Percentiles rank a stretch among this genome's conserved stretches.
Evolutionary conservation across 1,284 basidiomycete species (phyloP).

Genomic region (Cryptococcus floricola): DNA sequence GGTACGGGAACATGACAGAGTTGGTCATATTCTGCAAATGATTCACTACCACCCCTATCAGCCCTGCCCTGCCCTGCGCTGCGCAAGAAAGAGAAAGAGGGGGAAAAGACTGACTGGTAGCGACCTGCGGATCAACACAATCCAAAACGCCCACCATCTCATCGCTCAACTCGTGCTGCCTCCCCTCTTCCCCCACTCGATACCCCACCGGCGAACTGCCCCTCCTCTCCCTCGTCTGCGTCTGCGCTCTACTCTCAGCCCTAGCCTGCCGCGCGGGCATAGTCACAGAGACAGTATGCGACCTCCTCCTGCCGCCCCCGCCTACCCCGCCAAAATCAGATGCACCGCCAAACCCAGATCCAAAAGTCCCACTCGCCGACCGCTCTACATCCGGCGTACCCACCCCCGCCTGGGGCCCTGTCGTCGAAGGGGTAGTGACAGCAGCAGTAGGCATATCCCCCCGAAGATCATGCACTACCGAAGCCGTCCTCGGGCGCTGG

Average conservation of each 20-base stretch:
- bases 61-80: too few species aligned
- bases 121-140: constrained; percentile 38
- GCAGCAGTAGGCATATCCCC: not conserved
- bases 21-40: constrained; percentile 48
- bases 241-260: too few species aligned
- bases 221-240: not conserved
- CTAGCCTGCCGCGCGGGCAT: not conserved
- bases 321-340: too few species aligned
- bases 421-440: not conserved
- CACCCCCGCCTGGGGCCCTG: too few species aligned
- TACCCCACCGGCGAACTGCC: constrained; percentile 9
- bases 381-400: too few species aligned
- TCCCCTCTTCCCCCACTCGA: constrained; percentile 9
- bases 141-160: constrained; percentile 43
- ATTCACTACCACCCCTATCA: constrained; percentile 40
- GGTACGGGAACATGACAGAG: constrained; percentile 44
- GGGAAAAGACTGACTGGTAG: constrained; percentile 33
- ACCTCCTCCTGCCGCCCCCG: too few species aligned
- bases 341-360: too few species aligned
- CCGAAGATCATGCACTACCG: constrained; percentile 4
- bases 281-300: constrained; percentile 1
- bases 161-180: constrained; percentile 29
- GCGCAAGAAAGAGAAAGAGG: not conserved
- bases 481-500: constrained; percentile 2
- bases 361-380: too few species aligned